Evolutionary conservation across 495 filamentous ascomycete genomes (phyloP), one percentile per base, ranked within the genome.

Genomic region (Talaromyces trachyspermus): DNA sequence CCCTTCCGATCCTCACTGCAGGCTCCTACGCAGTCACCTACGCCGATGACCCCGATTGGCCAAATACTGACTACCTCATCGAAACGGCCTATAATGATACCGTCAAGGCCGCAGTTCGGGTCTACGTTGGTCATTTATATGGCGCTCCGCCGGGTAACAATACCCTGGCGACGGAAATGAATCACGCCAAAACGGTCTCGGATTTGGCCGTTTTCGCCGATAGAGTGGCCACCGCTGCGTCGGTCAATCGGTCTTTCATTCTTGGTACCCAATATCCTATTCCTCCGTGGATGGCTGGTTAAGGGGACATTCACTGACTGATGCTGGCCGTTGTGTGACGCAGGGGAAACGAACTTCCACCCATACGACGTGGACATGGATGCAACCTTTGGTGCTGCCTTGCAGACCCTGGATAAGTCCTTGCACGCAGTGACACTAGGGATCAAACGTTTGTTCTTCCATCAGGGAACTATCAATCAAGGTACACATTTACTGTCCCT

Each of bases 41-140:
- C 35, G 35, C 7, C 35, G 35, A 38, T 20, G 15, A 38, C 18
- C 35, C 35, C 4, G 35, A 38, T 9, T 38, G 35, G 35, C 35
- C 35, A 3, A 38, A 38, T 20, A 38, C 35, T 17, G 35, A 38
- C 35, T 38, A 38, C 15, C 35, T 38, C 35, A 38, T 38, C 18
- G 3, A 38, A 11, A 38, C 35, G 2, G 35, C 35, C 14, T 38
- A 38, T 20, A 38, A 38, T 38, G 35, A 38, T 17, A 38, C 35
- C n/a, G 35, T 38, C 35, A 38, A 38, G 8, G 18, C n/a, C 18
- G 35, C 35, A 15, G 35, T 38, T 15, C n/a, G 4, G 35, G 35
- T 38, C 35, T 38, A 38, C 9, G 35, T 38, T 38, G 35, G 35
- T 12, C 35, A 38, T 38, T 38, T 38, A 38, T 38, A 38, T 38